Percentiles rank a stretch among this genome's conserved stretches.
These are phyloP conservation scores for Colletotrichum spinosum DNA, from an alignment of 2,329 filamentous ascomycete species.

Conservation along the genomic window DNA sequence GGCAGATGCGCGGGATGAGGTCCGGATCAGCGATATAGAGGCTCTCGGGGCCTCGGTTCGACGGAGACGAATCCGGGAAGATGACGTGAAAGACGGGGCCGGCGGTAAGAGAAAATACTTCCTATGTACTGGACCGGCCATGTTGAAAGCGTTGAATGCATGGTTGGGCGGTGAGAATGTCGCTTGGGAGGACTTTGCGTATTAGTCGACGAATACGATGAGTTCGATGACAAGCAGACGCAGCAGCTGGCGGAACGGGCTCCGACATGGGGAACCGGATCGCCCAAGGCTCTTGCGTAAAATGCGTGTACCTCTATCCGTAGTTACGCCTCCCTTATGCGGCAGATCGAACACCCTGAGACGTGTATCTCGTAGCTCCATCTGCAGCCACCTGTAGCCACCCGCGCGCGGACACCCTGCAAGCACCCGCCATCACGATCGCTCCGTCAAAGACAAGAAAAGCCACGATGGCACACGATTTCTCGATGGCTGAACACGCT, in stretches of 20 bases:
- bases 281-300: too few relatives aligned
- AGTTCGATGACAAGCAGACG: not conserved
- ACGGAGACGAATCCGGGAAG: conserved; percentile 53
- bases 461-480: conserved; percentile 25
- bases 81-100: conserved; percentile 52
- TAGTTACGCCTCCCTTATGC: too few relatives aligned
- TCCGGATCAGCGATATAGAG: conserved; percentile 47
- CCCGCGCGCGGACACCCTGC: not conserved
- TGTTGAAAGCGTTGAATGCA: conserved; percentile 54
- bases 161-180: conserved; percentile 69
- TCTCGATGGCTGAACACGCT: conserved; percentile 16
- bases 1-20: conserved; percentile 46
- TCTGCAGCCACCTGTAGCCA: not conserved
- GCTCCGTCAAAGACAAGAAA: too few relatives aligned
- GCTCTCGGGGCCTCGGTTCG: conserved; percentile 49
- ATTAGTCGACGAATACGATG: conserved; percentile 51
- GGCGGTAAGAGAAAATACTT: conserved; percentile 61
- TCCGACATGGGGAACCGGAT: too few relatives aligned
- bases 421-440: conserved; percentile 16
- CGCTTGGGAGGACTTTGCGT: conserved; percentile 71
- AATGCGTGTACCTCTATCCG: too few relatives aligned
- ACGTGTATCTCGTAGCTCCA: too few relatives aligned
- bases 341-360: too few relatives aligned
- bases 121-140: conserved; percentile 58
- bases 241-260: not conserved